A percentile compares a stretch with the other conserved stretches of the same genome.
These are phyloP conservation scores for Hygrophila difformis DNA, from an alignment of 257 asterid genomes.

Conservation along the genomic window DNA sequence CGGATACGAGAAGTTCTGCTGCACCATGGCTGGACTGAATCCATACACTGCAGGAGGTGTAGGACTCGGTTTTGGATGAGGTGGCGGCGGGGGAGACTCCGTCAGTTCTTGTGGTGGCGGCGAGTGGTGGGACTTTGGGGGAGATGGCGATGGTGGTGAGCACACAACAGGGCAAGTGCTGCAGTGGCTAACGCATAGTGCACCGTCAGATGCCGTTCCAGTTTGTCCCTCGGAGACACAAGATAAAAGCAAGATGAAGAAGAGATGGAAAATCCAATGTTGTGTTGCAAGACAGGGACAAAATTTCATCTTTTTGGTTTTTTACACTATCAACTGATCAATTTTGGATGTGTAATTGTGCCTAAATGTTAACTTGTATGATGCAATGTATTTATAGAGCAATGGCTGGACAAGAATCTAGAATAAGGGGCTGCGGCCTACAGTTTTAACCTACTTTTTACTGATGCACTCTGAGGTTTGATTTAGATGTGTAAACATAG, in stretches of 20 bases:
- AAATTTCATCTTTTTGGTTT: conserved; percentile 4
- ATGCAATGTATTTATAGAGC: conserved; percentile 8
- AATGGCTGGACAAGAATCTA: conserved; percentile 7
- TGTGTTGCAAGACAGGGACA: background rate
- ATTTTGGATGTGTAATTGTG: conserved; percentile 2
- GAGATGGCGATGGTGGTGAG: conserved; percentile 13
- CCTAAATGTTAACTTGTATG: background rate
- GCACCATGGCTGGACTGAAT: conserved; percentile 11
- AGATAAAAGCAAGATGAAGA: conserved; percentile 3
- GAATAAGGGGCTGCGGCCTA: background rate
- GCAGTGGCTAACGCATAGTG: conserved; percentile 18
- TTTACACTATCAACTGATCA: background rate
- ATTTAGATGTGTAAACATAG: background rate
- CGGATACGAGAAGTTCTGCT: conserved; percentile 23
- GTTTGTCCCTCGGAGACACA: conserved; percentile 9
- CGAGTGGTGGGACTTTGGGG: conserved; percentile 4
- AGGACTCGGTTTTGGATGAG: background rate
- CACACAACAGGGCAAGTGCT: conserved; percentile 20
- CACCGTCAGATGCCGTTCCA: background rate
- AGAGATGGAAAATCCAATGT: background rate
- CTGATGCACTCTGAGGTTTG: background rate
- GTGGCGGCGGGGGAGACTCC: background rate
- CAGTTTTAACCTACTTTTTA: background rate
- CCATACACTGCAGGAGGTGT: conserved; percentile 13
- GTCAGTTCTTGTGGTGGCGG: conserved; percentile 16